Evolutionary conservation across 83 land plant species (phyloP).

Genomic region (Picea engelmannii): DNA sequence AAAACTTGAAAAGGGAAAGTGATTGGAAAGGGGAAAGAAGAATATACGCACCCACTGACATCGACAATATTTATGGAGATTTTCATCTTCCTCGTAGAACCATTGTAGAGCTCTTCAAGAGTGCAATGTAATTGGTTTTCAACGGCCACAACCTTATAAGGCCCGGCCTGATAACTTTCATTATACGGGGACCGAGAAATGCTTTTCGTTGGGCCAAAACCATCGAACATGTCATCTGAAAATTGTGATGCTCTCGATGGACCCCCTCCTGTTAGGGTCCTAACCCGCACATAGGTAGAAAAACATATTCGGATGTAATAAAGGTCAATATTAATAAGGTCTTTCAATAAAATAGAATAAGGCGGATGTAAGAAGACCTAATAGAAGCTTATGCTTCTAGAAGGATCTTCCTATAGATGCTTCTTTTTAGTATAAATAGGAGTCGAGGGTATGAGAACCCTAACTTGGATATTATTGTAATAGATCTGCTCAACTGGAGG

Average conservation of each 20-base stretch:
- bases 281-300: no score
- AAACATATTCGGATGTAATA: no score
- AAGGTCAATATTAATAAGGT: no score
- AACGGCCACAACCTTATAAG: slow-evolving; percentile 57
- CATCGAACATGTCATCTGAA: slow-evolving; percentile 54
- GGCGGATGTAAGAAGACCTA: no score
- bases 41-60: slow-evolving; percentile 53
- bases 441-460: no score
- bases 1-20: neutral
- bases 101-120: slow-evolving; percentile 82
- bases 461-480: no score
- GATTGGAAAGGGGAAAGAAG: slow-evolving; percentile 4
- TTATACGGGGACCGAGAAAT: slow-evolving; percentile 8
- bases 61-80: slow-evolving; percentile 67
- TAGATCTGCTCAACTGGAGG: no score
- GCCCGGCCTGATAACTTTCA: slow-evolving; percentile 13
- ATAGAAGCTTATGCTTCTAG: no score
- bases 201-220: slow-evolving; percentile 30
- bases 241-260: neutral
- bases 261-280: no score
- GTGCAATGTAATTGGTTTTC: slow-evolving; percentile 70
- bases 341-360: no score
- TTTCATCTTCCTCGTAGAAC: slow-evolving; percentile 74
- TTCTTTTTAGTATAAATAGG: no score
- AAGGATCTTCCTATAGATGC: no score